A percentile compares a stretch with the other conserved stretches of the same genome.
These are phyloP conservation scores for Cercospora sesami DNA, from an alignment of 2,329 filamentous ascomycete genomes.

Conservation along the genomic window DNA sequence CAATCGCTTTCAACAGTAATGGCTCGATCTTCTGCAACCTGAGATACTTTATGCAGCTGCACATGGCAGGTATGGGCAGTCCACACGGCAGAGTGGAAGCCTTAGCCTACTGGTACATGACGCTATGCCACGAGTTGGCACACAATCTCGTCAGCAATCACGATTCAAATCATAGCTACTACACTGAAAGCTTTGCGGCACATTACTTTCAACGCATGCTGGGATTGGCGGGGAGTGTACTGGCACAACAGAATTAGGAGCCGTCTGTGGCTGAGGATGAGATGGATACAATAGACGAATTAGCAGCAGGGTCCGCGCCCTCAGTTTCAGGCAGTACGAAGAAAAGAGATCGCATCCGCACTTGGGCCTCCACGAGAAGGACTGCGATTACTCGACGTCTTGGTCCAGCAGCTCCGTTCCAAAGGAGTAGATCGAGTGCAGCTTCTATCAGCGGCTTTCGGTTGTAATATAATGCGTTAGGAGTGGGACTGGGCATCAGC, in stretches of 20 bases:
- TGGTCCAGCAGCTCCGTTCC: not conserved
- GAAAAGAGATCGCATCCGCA: slow-evolving; percentile 8
- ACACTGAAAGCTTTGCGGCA: slow-evolving; percentile 78
- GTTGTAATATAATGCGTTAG: not conserved
- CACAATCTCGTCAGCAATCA: slow-evolving; percentile 86
- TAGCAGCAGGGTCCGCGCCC: not conserved
- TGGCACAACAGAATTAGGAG: slow-evolving; percentile 18
- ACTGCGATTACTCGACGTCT: not conserved
- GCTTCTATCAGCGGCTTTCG: not conserved
- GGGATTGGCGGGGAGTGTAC: slow-evolving; percentile 29
- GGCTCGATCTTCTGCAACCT: slow-evolving; percentile 94
- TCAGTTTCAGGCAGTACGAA: not conserved
- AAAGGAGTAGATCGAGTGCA: not conserved
- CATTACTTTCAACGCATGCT: slow-evolving; percentile 75
- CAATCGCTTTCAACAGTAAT: slow-evolving; percentile 87
- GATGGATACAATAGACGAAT: not conserved
- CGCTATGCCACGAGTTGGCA: slow-evolving; percentile 91
- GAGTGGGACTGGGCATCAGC: not conserved
- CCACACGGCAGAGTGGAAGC: slow-evolving; percentile 64
- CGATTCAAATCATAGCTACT: slow-evolving; percentile 77
- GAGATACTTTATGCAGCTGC: slow-evolving; percentile 79
- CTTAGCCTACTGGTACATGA: slow-evolving; percentile 87
- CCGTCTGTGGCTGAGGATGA: not conserved
- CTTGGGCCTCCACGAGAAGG: slow-evolving; percentile 6
- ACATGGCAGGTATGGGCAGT: slow-evolving; percentile 53